Base-by-base conservation (phyloP, 768 basidiomycete species). In the Boletus vermiculosoides region DNA sequence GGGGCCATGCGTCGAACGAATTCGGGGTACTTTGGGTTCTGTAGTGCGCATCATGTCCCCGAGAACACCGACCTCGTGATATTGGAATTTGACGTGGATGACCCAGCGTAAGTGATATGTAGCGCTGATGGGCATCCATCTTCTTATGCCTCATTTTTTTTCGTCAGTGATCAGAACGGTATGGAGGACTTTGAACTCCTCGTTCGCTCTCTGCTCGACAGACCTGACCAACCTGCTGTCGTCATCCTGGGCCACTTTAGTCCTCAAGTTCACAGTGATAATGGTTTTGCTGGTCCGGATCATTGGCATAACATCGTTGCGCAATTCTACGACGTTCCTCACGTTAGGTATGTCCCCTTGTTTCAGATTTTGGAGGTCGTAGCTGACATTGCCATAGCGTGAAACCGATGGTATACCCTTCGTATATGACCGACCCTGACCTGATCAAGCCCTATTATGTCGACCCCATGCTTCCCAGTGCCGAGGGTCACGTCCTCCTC, bases 261-360 rank as follows among this genome's bases (percentile, higher is more conserved):
- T 52, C 91, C 95, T 0, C 94, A 99, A 66, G 68, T 88, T 1
- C 91, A 95, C 63, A 77, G 82, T 37, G 73, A 80, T 22, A 77
- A 92, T 64, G 95, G 94, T 2, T 97, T 90, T 66, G 85, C 85
- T 4, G 95, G 96, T 2, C 90, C 95, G 1, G 95, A 97, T 67
- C 84, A 92, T 64, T 86, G 85, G 79, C 96, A 99, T 71, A 87
- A 81, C 61, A 75, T 89, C 55, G 94, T 98, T 1, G 92, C 97
- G 2, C 94, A 95, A 68, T 98, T 94, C 77, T 99, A 99, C 76
- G 97, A 99, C 69, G 84, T 98, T 28, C 95, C 96, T 0, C 92
- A 98, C 70, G 77, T 99, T 65, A 85, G 82, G 85, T 84, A 45
- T 41, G 76, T 25, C 15, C 10, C 5, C 25, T 45, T 39, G 15